Base-by-base conservation (phyloP, 2,329 filamentous ascomycete genomes). In the Pseudogymnoascus sp. region DNA sequence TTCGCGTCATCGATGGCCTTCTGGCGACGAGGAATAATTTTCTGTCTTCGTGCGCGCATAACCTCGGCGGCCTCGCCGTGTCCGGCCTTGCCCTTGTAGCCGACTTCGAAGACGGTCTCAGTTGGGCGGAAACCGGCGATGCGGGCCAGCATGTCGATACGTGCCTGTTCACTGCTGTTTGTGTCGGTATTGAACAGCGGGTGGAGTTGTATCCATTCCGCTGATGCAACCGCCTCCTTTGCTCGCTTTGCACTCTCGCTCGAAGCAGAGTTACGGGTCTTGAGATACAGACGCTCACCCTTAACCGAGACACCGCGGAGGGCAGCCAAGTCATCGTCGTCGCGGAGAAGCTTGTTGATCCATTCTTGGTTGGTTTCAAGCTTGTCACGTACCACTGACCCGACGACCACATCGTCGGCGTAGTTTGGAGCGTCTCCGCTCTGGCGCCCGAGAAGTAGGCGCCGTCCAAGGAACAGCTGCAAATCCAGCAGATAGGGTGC, bases 71-170 rank as follows among this genome's bases (percentile, higher is more conserved):
- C 87, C 71, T 88, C 86, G 58, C 76, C 80, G 37, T 79, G 79
- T 1, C 79, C 80, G 2, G 75, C 80, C 66, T 89, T 87, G 39
- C 86, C 88, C 64, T 87, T 83, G 67, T 87, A 85, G 5, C 89
- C 89, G 65, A 97, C 87, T 74, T 99, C 94, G 69, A 99, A 99
- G n/a, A 99, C 90, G 0, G 93, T 97, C 75, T 99, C 94, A 45
- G 87, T 81, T 0, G 95, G 94, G 68, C 90, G 85, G 77, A 94
- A 99, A 1, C 88, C 88, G 69, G 90, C 92, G 62, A 99, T 90
- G 63, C 87, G 85, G 33, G 91, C 90, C 31, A 99, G 79, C 90
- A 99, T 96, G 59, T 88, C 86, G 58, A 92, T 86, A 33, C 92
- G 84, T 58, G 90, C 87, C 64, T 85, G 82, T 70, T 93, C 89